These are phyloP conservation scores for Lithospermum erythrorhizon DNA, from an alignment of 257 asterid genomes.

Conservation along the genomic window DNA sequence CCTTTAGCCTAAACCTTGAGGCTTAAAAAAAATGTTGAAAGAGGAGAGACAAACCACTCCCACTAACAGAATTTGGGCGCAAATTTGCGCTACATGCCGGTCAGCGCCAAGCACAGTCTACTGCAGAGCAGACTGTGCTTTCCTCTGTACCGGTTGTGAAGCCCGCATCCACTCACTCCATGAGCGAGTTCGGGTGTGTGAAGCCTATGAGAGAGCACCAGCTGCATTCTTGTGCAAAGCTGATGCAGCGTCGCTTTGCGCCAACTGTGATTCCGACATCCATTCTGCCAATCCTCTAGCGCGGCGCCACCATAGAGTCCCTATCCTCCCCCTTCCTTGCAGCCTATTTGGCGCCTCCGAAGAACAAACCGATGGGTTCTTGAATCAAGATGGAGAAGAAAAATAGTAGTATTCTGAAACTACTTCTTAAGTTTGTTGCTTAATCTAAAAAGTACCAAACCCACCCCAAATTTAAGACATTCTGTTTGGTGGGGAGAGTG, in stretches of 20 bases:
- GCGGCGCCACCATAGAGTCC: slow-evolving; percentile 80
- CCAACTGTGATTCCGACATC: slow-evolving; percentile 58
- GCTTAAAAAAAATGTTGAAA: slow-evolving; percentile 15
- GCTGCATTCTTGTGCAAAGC: slow-evolving; percentile 71
- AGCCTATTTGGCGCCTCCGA: slow-evolving; percentile 16
- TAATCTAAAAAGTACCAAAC: slow-evolving; percentile 30
- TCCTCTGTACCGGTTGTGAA: slow-evolving; percentile 46
- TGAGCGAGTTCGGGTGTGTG: slow-evolving; percentile 48
- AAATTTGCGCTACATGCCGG: slow-evolving; percentile 46
- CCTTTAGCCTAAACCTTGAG: not conserved
- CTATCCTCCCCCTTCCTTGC: slow-evolving; percentile 30
- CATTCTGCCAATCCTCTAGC: slow-evolving; percentile 85
- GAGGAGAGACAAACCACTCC: slow-evolving; percentile 14
- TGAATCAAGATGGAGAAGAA: slow-evolving; percentile 21
- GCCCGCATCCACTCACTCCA: slow-evolving; percentile 40
- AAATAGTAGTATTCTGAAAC: slow-evolving; percentile 59
- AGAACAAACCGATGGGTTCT: slow-evolving; percentile 22
- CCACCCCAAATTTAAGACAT: slow-evolving; percentile 5
- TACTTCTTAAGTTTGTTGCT: slow-evolving; percentile 55
- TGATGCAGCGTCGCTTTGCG: slow-evolving; percentile 70
- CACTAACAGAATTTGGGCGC: slow-evolving; percentile 25
- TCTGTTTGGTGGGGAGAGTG: slow-evolving; percentile 28
- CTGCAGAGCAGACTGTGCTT: slow-evolving; percentile 53
- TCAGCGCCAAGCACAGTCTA: slow-evolving; percentile 37
- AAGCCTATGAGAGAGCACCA: slow-evolving; percentile 54